Base-by-base conservation (phyloP, 208 protist species). In the Trypanosoma conorhini region DNA sequence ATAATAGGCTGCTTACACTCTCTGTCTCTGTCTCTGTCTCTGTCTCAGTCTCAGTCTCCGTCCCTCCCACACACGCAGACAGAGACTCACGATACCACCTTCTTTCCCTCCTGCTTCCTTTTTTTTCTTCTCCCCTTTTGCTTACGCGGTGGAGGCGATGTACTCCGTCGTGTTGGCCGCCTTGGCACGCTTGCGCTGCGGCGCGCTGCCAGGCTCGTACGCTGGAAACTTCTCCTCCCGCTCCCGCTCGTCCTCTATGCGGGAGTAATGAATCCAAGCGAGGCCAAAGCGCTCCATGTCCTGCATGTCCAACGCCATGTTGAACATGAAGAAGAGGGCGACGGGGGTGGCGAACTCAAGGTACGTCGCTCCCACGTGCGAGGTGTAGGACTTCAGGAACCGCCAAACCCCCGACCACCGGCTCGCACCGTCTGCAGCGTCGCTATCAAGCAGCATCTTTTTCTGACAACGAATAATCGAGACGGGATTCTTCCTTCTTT, bases 221-320 rank as follows among this genome's bases (percentile, higher is more conserved):
- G 85, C 67, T 0, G 90, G 90, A 72, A 89, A 93, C 79, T 88
- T 88, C 67, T 83, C 77, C 72, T 95, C 90, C 2, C 90, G 80
- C 42, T 83, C 72, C 30, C 72, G 67, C 46, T 93, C 90, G 54
- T 90, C 80, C 58, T 92, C 79, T 15, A 93, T 52, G 7, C 71
- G 62, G 3, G 83, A 76, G 67, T 71, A 81, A 68, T 91, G 79
- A 28, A 93, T 31, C 90, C 90, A 95, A 30, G 82, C 71, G 12
- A 95, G 87, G 5, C 90, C 90, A 64, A 95, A 92, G 30, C 76
- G 79, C 58, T 93, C 90, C 66, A 77, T 82, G 76, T 95, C 90
- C 38, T 85, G 79, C n/a, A 56, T 64, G 48, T 82, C 77, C 22
- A 91, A 55, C 17, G 79, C 82, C 74, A 82, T 79, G 73, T 81